Evolutionary conservation across 1,284 basidiomycete species (phyloP).

Genomic region (Mycena citricolor): DNA sequence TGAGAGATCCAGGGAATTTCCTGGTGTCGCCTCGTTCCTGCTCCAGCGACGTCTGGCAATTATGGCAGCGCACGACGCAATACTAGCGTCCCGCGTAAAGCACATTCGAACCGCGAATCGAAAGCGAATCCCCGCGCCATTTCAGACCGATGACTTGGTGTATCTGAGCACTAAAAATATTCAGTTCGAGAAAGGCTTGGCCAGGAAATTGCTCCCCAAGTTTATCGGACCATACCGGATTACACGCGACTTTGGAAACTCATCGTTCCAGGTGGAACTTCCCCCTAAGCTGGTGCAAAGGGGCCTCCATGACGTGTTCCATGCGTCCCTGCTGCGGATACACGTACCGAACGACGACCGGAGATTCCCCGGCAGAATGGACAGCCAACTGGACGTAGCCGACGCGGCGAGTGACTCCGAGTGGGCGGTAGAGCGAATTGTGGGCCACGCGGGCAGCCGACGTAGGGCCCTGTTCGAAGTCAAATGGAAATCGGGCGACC

Average conservation of each 20-base stretch:
- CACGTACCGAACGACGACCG: constrained; percentile 3
- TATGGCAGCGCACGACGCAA: constrained; percentile 2
- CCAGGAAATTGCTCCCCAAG: constrained; percentile 30
- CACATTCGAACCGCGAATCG: constrained; percentile 17
- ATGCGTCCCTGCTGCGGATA: constrained; percentile 14
- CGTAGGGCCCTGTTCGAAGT: not conserved
- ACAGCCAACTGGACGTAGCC: constrained; percentile 1
- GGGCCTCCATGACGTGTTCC: constrained; percentile 26
- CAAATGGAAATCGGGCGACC: constrained; percentile 4
- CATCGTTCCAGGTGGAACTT: constrained; percentile 26
- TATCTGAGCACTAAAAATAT: constrained; percentile 33
- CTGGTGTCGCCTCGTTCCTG: not conserved
- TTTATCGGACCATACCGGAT: constrained; percentile 35
- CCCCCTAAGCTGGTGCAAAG: constrained; percentile 24
- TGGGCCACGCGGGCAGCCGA: not conserved
- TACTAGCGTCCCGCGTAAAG: constrained; percentile 3
- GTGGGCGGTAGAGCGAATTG: constrained; percentile 3
- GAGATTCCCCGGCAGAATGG: constrained; percentile 12
- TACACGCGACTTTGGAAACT: constrained; percentile 3
- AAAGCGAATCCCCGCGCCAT: not conserved
- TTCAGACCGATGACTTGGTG: constrained; percentile 23
- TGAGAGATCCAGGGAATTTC: constrained; percentile 8
- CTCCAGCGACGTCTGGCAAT: not conserved
- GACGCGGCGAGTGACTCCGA: not conserved
- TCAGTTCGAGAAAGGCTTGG: constrained; percentile 22